These are phyloP conservation scores for Sordariomycetes sp. DNA, from an alignment of 2,329 filamentous ascomycete genomes.

Conservation along the genomic window DNA sequence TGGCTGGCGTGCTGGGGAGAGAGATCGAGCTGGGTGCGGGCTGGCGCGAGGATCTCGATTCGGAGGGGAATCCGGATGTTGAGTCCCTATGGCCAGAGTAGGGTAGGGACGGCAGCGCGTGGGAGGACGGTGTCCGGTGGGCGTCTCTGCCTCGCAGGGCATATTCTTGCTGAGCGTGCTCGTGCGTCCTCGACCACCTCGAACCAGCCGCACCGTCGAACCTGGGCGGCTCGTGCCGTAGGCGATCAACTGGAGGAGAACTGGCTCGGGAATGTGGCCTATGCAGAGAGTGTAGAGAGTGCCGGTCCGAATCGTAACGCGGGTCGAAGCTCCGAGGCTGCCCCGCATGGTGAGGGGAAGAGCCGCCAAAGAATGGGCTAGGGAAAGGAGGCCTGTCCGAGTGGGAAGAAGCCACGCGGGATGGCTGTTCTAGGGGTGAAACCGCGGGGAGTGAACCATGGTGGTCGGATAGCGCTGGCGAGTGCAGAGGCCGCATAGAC, in stretches of 20 bases:
- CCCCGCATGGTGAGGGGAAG: constrained; percentile 17
- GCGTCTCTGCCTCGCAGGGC: constrained; percentile 26
- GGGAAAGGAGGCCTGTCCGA: constrained; percentile 1
- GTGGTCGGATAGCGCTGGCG: constrained; percentile 26
- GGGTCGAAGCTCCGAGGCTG: constrained; percentile 34
- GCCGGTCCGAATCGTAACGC: constrained; percentile 27
- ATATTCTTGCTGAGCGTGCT: constrained; percentile 29
- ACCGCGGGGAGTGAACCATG: constrained; percentile 21
- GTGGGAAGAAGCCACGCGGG: constrained; percentile 24
- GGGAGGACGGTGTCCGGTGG: neutral
- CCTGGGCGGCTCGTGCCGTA: constrained; percentile 10
- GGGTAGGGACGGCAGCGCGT: neutral
- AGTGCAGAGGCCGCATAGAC: neutral
- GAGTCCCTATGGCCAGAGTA: neutral
- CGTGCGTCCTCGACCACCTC: constrained; percentile 24
- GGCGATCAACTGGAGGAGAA: constrained; percentile 1
- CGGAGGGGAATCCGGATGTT: neutral
- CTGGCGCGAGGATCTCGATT: neutral
- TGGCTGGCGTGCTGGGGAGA: constrained; percentile 9
- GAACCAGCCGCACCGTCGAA: constrained; percentile 20
- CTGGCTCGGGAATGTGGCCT: constrained; percentile 7
- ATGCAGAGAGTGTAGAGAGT: constrained; percentile 15
- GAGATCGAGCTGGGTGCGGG: neutral
- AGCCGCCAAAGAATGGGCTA: constrained; percentile 8
- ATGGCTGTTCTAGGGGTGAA: constrained; percentile 31